Base-by-base conservation (phyloP, 164 flowering plant species). In the Malania oleifera region DNA sequence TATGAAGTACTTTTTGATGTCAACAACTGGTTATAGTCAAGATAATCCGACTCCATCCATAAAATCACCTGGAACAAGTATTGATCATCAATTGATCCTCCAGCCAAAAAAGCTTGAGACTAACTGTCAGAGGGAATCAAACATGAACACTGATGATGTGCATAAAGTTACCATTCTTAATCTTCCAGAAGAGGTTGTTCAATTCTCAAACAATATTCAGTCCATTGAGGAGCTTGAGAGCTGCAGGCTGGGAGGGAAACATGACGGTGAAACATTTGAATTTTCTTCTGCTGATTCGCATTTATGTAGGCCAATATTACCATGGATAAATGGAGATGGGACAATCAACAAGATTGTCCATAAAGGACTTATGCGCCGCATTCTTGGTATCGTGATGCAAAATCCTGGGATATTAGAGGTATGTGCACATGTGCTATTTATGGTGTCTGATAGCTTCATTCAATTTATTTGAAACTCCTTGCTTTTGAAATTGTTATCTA, bases 241-340 rank as follows among this genome's bases (percentile, higher is more conserved):
- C 60, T 51, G 24, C 47, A 28, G 39, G 25, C 59, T 23, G 1
- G 73, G 61, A 52, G 56, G 24, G 52, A 40, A 31, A 31, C 27
- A 37, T 15, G 58, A 60, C 40, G 54, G 23, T 17, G 73, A 74
- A 61, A 41, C 19, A 28, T 38, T 13, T 20, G 44, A 68, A 35
- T 43, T 46, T 40, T 40, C 46, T 52, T 59, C 62, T 40, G 50
- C 43, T 58, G 71, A 70, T 63, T 57, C 69, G 31, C 45, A 50
- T 57, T 43, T 65, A 20, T 76, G 65, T 61, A 58, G 70, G 67
- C 95, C 95, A 35, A 80, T 95, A 74, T 52, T 88, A 57, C 97
- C 99, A 46, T 91, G 99, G 99, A 66, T 93, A 43, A 93, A 93
- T 78, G 97, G 84, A 27, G 96, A 93, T 77, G 95, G 97, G 29